Evolutionary conservation across 108 stramenopile genomes (phyloP), one percentile per base, ranked within the genome.

Genomic region (Fragilaria crotonensis): DNA sequence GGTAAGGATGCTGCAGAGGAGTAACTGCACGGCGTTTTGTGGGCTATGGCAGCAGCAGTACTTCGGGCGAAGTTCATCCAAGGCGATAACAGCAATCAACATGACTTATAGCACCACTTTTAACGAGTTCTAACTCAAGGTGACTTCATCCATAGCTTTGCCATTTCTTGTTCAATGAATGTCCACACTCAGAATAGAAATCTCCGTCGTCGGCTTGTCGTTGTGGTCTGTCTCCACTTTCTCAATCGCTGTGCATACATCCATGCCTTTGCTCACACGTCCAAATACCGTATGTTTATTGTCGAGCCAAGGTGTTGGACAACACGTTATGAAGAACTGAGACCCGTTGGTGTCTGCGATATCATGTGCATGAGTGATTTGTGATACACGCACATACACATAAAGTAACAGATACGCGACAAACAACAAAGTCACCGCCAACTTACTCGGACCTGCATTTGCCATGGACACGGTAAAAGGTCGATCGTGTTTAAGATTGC

Each of bases 381-480:
- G 47, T 14, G 50, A 59, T 19, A 59, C 26, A n/a, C n/a, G n/a
- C n/a, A n/a, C n/a, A n/a, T n/a, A n/a, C n/a, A n/a, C n/a, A n/a
- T n/a, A n/a, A n/a, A n/a, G n/a, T n/a, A n/a, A n/a, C n/a, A n/a
- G n/a, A n/a, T n/a, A n/a, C n/a, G n/a, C n/a, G n/a, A n/a, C n/a
- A n/a, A n/a, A n/a, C n/a, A 49, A 23, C 17, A 27, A 48, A 18
- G n/a, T 17, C 47, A 60, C 4, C 4, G 2, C 30, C 21, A 25
- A 60, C n/a, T n/a, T n/a, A n/a, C 7, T 32, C 2, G 55, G 80
- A 5, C 87, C 95, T 31, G 94, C 95, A 78, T 98, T 98, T 4
- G 97, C 97, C 98, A 98, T 99, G 54, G 89, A 89, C 1, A 98
- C 89, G 9, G 96, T 98, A 64, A 95, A 98, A 0, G 97, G 97